Percentiles rank a stretch among this genome's conserved stretches.
phyloP scores from a whole-genome alignment of 2,329 filamentous ascomycete species.

The Chaetomiaceae sp. region DNA sequence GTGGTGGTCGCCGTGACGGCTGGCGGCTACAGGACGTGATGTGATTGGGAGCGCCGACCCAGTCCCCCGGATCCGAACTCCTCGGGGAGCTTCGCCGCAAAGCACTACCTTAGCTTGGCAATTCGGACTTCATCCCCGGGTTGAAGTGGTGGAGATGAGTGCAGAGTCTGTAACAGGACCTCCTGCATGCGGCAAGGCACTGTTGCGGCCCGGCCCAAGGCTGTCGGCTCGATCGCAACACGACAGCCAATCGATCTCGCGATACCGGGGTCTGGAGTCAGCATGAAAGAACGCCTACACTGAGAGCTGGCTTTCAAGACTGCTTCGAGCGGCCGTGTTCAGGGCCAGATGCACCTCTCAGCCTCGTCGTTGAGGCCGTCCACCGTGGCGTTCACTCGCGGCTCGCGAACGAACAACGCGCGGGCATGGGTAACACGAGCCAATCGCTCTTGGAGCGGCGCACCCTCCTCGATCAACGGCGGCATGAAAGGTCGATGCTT shows the following conservation, averaged over 20 bases:
- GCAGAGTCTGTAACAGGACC: background rate
- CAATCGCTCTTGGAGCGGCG: background rate
- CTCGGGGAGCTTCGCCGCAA: slow-evolving; percentile 5
- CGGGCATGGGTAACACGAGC: background rate
- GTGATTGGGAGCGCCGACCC: slow-evolving; percentile 18
- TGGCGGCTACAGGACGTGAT: slow-evolving; percentile 13
- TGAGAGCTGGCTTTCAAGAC: background rate
- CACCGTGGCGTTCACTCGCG: background rate
- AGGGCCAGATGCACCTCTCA: background rate
- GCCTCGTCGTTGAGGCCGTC: background rate
- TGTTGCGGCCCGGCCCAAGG: slow-evolving; percentile 6
- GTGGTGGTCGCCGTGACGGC: slow-evolving; percentile 7
- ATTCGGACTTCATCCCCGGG: background rate
- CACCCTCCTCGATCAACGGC: no score
- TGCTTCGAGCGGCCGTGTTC: background rate
- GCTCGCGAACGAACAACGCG: background rate
- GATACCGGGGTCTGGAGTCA: background rate
- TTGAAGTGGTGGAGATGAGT: background rate
- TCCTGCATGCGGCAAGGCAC: background rate
- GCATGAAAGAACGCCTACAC: slow-evolving; percentile 1
- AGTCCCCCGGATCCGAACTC: slow-evolving; percentile 5
- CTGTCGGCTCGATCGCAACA: background rate
- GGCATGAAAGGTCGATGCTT: no score
- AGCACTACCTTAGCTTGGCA: background rate
- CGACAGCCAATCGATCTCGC: slow-evolving; percentile 8